Evolutionary conservation across 352 stramenopile genomes (phyloP), one percentile per base, ranked within the genome.

Genomic region (Ophiocytium majus): DNA sequence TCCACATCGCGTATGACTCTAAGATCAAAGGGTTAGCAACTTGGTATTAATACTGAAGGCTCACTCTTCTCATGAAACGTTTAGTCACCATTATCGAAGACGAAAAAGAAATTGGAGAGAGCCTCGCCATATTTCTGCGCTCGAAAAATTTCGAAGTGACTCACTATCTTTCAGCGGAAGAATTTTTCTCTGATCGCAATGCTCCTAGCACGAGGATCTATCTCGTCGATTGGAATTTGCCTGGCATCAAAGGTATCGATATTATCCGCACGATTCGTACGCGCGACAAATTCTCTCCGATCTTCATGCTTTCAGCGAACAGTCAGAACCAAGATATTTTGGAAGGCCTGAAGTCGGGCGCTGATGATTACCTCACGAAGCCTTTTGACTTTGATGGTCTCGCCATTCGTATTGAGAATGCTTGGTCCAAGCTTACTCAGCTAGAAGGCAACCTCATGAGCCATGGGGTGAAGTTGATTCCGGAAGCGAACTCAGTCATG

Each of bases 101-200:
- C 28, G 57, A 71, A 71, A 71, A 71, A 71, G 57, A 71, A 23
- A 71, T 71, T 71, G 57, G 57, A 23, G 57, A 71, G 57, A 71
- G 23, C 19, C 57, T 71, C 57, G 28, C 23, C 19, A n/a, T n/a
- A n/a, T 71, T 23, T 71, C 57, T 71, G 19, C 28, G 23, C 57
- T 23, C 23, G 28, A 71, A 71, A 28, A 71, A 71, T 71, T 71
- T 71, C 57, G 28, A 28, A 23, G 57, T 71, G 57, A 28, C 23
- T 71, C 28, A 23, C 57, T 71, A 71, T 28, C 57, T 23, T 23
- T 71, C 57, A 23, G 57, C 57, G 19, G 57, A 71, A 71, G 57
- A 71, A 23, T 71, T 71, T 71, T 71, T 71, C 57, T 28, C 28
- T 28, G 23, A 23, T 23, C 23, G 28, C 23, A 71, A 71, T 71